Percentiles rank a stretch among this genome's conserved stretches.
These are phyloP conservation scores for Diaporthe citrichinensis DNA, from an alignment of 2,329 filamentous ascomycete species.

Conservation along the genomic window DNA sequence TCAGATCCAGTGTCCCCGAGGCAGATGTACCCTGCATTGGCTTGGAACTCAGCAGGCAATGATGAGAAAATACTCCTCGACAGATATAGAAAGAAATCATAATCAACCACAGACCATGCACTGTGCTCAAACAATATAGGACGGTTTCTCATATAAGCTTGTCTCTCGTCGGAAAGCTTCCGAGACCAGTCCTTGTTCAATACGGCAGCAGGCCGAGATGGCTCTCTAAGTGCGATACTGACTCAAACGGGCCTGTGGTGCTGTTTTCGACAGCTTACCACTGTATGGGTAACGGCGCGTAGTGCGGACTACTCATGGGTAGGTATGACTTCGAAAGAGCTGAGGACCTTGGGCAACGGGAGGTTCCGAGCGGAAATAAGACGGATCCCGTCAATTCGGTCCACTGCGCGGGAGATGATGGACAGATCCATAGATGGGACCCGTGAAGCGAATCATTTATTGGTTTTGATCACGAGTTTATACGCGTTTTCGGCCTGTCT, in stretches of 20 bases:
- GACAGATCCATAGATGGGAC: background rate
- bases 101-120: background rate
- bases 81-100: background rate
- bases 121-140: background rate
- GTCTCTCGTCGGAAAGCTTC: background rate
- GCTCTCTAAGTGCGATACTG: background rate
- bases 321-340: background rate
- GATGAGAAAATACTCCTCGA: background rate
- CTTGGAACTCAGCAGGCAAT: background rate
- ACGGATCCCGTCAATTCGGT: background rate
- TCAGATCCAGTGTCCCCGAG: background rate
- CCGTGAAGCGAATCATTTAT: conserved; percentile 13
- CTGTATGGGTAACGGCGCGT: background rate
- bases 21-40: background rate
- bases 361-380: conserved; percentile 6
- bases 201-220: background rate
- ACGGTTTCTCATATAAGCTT: too few species aligned
- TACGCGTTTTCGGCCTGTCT: background rate
- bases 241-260: background rate
- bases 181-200: background rate
- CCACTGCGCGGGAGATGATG: background rate
- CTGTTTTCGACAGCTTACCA: background rate
- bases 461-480: conserved; percentile 9
- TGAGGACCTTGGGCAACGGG: background rate
- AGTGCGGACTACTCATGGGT: background rate